These are phyloP conservation scores for Clarkia xantiana DNA, from an alignment of 345 rosid species.

Conservation along the genomic window DNA sequence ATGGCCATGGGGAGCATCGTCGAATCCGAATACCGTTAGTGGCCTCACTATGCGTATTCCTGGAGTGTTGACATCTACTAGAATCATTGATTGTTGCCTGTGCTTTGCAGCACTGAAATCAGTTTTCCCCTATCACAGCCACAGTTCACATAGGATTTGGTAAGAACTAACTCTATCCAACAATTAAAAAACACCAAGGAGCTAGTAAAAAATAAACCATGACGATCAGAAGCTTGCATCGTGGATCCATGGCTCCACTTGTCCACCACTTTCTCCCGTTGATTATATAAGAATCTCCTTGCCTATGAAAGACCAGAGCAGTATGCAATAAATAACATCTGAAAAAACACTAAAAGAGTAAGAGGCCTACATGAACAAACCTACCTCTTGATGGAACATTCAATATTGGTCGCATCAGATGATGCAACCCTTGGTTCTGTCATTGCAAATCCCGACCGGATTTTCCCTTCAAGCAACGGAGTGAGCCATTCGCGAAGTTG, in stretches of 20 bases:
- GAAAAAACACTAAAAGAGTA: background rate
- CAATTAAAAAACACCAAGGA: conserved; percentile 1
- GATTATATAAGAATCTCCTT: conserved; percentile 67
- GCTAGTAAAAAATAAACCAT: conserved; percentile 30
- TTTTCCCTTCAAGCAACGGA: conserved; percentile 83
- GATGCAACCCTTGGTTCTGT: conserved; percentile 99
- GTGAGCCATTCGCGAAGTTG: conserved; percentile 77
- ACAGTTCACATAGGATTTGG: no score
- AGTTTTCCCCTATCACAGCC: conserved; percentile 58
- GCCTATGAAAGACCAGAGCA: conserved; percentile 26
- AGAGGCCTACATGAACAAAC: background rate
- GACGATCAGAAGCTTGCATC: conserved; percentile 83
- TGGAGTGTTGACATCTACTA: conserved; percentile 66
- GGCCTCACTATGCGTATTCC: conserved; percentile 73
- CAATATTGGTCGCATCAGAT: conserved; percentile 96
- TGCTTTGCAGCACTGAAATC: conserved; percentile 67
- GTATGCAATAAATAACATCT: background rate
- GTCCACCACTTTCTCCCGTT: conserved; percentile 99
- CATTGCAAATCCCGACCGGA: conserved; percentile 98
- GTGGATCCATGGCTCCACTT: conserved; percentile 99
- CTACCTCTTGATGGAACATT: conserved; percentile 82
- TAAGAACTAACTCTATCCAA: background rate
- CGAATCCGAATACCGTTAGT: conserved; percentile 77
- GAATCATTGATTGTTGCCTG: conserved; percentile 93
- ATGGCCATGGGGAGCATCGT: conserved; percentile 99